phyloP scores from a whole-genome alignment of 2,329 filamentous ascomycete species.

The Trichoderma sp. region DNA sequence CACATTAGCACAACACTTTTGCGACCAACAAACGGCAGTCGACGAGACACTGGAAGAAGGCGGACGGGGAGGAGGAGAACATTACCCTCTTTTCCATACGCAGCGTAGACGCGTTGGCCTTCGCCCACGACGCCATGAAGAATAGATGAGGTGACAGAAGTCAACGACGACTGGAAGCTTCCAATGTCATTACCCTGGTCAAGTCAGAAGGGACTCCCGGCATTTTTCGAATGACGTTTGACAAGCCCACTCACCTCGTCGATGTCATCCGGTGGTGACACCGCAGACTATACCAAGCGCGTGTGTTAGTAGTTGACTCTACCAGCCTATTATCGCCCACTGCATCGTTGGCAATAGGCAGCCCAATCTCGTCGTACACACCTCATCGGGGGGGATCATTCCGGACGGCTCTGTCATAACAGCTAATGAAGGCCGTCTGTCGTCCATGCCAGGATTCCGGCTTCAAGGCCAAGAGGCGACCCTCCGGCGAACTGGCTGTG shows the following conservation, averaged over 20 bases:
- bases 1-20: neutral
- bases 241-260: slow-evolving; percentile 22
- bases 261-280: slow-evolving; percentile 29
- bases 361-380: slow-evolving; percentile 5
- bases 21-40: neutral
- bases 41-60: neutral
- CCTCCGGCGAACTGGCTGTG: slow-evolving; percentile 3
- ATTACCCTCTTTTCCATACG: slow-evolving; percentile 34
- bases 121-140: slow-evolving; percentile 28
- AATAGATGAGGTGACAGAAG: slow-evolving; percentile 31
- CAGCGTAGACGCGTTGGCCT: slow-evolving; percentile 33
- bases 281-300: slow-evolving; percentile 13
- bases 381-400: slow-evolving; percentile 18
- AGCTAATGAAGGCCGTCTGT: slow-evolving; percentile 2
- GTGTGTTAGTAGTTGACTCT: slow-evolving; percentile 5
- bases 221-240: neutral
- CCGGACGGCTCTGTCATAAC: slow-evolving; percentile 17
- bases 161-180: slow-evolving; percentile 27
- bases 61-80: neutral
- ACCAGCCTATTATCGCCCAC: neutral
- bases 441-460: neutral
- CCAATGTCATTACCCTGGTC: slow-evolving; percentile 22
- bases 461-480: neutral
- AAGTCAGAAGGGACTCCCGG: slow-evolving; percentile 30
- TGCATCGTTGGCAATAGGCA: neutral